Evolutionary conservation across 192 early-diverging fungal species (phyloP).

Genomic region (Endogone sp.): DNA sequence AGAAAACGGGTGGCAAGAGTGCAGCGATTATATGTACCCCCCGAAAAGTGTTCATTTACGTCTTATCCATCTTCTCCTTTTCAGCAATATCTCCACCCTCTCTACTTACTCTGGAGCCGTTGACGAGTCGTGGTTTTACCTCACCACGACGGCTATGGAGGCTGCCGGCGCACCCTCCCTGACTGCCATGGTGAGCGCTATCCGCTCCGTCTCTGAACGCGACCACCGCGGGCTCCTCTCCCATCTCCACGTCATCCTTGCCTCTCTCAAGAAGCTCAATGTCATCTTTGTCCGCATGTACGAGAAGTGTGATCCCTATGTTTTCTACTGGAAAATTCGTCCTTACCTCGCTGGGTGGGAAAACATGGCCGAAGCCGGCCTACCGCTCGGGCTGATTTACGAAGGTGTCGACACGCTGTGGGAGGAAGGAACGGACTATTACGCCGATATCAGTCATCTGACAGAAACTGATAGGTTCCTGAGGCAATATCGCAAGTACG

Average conservation of each 20-base stretch:
- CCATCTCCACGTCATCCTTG: slow-evolving; percentile 51
- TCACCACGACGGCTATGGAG: slow-evolving; percentile 88
- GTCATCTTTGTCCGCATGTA: slow-evolving; percentile 71
- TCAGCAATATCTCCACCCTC: slow-evolving; percentile 75
- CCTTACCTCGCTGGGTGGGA: slow-evolving; percentile 91
- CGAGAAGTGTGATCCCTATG: slow-evolving; percentile 91
- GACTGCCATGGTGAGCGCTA: slow-evolving; percentile 63
- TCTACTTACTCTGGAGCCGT: slow-evolving; percentile 81
- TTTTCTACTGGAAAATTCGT: slow-evolving; percentile 93
- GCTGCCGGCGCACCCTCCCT: slow-evolving; percentile 67
- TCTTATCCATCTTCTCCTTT: neutral
- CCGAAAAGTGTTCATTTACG: neutral
- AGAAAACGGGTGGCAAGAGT: no score
- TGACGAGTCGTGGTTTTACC: slow-evolving; percentile 98
- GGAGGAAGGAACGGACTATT: slow-evolving; percentile 35
- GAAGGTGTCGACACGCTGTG: slow-evolving; percentile 73
- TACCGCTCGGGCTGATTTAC: slow-evolving; percentile 88
- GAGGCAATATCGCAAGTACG: slow-evolving; percentile 65
- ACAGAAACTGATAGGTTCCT: slow-evolving; percentile 46
- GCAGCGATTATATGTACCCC: no score
- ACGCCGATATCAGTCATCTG: slow-evolving; percentile 44
- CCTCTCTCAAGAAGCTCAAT: slow-evolving; percentile 51
- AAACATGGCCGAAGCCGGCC: slow-evolving; percentile 78
- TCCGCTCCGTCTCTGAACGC: slow-evolving; percentile 50
- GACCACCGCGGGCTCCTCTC: slow-evolving; percentile 45